These are phyloP conservation scores for Falciphora oryzae DNA, from an alignment of 2,329 filamentous ascomycete genomes.

Conservation along the genomic window DNA sequence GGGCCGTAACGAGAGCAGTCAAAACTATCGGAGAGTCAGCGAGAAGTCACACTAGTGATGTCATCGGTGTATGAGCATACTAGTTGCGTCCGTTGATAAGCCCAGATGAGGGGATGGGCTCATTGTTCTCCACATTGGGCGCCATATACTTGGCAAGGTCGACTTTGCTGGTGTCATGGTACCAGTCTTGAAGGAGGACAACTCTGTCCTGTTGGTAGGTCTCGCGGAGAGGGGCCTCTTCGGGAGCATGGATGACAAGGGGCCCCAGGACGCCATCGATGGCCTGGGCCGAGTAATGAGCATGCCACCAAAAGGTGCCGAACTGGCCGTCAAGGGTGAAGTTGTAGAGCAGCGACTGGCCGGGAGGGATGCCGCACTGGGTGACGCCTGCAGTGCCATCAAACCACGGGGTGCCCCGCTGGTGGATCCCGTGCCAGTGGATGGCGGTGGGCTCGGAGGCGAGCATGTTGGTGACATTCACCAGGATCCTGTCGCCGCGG, in stretches of 20 bases:
- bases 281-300: conserved; percentile 54
- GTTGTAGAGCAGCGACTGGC: conserved; percentile 51
- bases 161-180: conserved; percentile 50
- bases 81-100: conserved; percentile 50
- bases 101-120: conserved; percentile 60
- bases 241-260: conserved; percentile 56
- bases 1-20: conserved; percentile 9
- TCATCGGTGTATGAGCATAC: neutral
- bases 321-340: conserved; percentile 41
- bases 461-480: conserved; percentile 52
- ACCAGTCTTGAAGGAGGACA: conserved; percentile 68
- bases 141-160: conserved; percentile 49
- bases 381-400: conserved; percentile 38
- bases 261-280: conserved; percentile 61
- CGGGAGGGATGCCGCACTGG: conserved; percentile 53
- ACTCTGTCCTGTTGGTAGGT: conserved; percentile 49
- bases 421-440: conserved; percentile 15
- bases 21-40: conserved; percentile 3
- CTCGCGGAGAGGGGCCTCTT: conserved; percentile 42
- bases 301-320: conserved; percentile 49
- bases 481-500: conserved; percentile 63
- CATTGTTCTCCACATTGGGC: conserved; percentile 49
- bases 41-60: neutral
- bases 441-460: conserved; percentile 22
- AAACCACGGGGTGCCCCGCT: conserved; percentile 10